Conservation (phyloP, 1,284 basidiomycete species). For the Clitocybe nebularis region DNA sequence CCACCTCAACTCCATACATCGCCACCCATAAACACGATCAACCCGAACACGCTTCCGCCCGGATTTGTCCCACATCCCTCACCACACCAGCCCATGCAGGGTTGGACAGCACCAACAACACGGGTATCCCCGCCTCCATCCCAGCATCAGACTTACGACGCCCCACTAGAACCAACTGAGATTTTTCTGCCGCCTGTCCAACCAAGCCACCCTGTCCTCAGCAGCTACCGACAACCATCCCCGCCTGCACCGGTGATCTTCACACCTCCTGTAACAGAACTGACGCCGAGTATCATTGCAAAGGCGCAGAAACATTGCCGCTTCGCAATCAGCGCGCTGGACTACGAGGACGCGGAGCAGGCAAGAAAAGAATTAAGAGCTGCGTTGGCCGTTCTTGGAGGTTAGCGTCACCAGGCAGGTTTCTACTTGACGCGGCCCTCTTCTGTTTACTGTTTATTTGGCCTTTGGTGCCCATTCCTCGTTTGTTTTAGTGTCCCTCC, state of each 20-base stretch:
- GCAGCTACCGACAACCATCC: constrained; percentile 3
- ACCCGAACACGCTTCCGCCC: constrained; percentile 19
- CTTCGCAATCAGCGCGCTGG: constrained; percentile 87
- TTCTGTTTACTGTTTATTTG: background rate
- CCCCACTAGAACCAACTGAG: constrained; percentile 2
- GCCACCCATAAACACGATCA: no score
- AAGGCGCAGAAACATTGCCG: constrained; percentile 86
- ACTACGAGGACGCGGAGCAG: constrained; percentile 87
- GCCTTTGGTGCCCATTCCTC: background rate
- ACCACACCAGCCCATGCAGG: constrained; percentile 10
- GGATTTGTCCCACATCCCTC: constrained; percentile 21
- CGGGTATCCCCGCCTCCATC: constrained; percentile 6
- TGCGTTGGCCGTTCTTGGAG: constrained; percentile 72
- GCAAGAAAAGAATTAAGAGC: constrained; percentile 76
- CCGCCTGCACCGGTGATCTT: constrained; percentile 13
- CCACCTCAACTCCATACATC: no score
- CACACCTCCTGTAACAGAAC: constrained; percentile 31
- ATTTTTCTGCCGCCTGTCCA: constrained; percentile 1
- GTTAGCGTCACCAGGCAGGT: constrained; percentile 19
- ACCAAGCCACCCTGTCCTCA: background rate
- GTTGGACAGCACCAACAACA: constrained; percentile 7
- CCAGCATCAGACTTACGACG: background rate
- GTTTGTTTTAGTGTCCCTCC: no score
- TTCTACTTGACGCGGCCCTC: no score
- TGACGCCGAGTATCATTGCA: constrained; percentile 62